Conservation (phyloP, 1,284 basidiomycete genomes). For the Rhodotorula sp. region DNA sequence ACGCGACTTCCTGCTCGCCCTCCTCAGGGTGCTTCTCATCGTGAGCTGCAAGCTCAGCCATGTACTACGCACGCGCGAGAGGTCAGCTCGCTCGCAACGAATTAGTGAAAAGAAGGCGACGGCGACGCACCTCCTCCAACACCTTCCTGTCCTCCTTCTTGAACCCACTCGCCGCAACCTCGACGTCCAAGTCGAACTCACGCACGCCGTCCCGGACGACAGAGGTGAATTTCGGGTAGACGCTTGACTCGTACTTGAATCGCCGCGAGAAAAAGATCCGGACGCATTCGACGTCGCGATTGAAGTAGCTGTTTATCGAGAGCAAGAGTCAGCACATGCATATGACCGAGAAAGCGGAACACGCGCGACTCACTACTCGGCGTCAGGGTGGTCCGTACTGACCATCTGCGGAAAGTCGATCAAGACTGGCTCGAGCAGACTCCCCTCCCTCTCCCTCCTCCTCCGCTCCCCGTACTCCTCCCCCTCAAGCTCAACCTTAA, state of each 20-base stretch:
- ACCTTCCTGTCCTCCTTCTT: constrained; percentile 73
- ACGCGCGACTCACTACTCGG: constrained; percentile 76
- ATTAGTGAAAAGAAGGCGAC: background rate
- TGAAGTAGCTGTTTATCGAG: constrained; percentile 76
- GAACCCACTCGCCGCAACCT: constrained; percentile 89
- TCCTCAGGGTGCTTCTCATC: constrained; percentile 42
- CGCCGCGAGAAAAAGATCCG: constrained; percentile 86
- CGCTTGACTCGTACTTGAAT: constrained; percentile 85
- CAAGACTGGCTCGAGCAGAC: constrained; percentile 67
- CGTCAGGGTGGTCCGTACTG: constrained; percentile 92
- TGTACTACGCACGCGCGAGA: constrained; percentile 20
- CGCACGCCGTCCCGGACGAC: constrained; percentile 40
- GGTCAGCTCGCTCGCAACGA: background rate
- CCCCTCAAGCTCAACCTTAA: constrained; percentile 30
- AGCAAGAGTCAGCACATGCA: background rate
- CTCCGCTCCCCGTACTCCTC: constrained; percentile 54
- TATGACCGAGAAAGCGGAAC: background rate
- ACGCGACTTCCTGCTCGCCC: constrained; percentile 41
- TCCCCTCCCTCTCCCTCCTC: constrained; percentile 21
- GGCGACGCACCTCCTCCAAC: constrained; percentile 69
- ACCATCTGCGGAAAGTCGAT: constrained; percentile 99
- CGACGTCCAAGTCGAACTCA: constrained; percentile 73
- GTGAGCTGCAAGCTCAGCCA: constrained; percentile 32
- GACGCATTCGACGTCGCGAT: constrained; percentile 96
- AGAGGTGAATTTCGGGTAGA: constrained; percentile 73